Evolutionary conservation across 2,329 filamentous ascomycete species (phyloP).

Genomic region (Pseudogymnoascus sp.): DNA sequence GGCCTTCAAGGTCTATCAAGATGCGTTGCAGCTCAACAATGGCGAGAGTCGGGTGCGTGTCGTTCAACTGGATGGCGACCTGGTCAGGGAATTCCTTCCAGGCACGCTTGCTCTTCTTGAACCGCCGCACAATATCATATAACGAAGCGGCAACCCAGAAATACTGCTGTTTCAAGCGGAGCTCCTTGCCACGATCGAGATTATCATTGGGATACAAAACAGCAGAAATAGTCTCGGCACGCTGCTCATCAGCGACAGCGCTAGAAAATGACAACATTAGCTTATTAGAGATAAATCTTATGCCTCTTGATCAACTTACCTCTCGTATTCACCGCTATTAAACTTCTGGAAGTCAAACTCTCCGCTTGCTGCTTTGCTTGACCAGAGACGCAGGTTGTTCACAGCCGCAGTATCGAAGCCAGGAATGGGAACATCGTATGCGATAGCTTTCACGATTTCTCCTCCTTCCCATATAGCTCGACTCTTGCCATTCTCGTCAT

Average conservation of each 20-base stretch:
- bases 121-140: conserved; percentile 90
- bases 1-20: conserved; percentile 75
- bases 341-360: conserved; percentile 99
- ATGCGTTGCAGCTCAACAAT: conserved; percentile 95
- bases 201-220: conserved; percentile 98
- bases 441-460: conserved; percentile 83
- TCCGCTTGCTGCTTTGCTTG: conserved; percentile 90
- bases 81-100: conserved; percentile 93
- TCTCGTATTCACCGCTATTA: conserved; percentile 93
- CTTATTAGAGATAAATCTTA: not conserved
- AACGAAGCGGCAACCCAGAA: conserved; percentile 98
- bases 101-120: conserved; percentile 89
- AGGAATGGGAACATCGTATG: conserved; percentile 87
- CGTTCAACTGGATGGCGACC: conserved; percentile 94
- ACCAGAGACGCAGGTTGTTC: conserved; percentile 96
- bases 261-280: conserved; percentile 34
- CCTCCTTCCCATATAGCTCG: conserved; percentile 79
- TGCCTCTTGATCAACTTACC: not conserved
- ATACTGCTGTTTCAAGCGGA: conserved; percentile 97
- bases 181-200: conserved; percentile 89
- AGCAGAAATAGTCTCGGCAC: conserved; percentile 96
- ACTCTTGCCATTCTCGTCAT: conserved; percentile 67
- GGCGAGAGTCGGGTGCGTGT: conserved; percentile 92
- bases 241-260: conserved; percentile 95
- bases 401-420: conserved; percentile 84